Evolutionary conservation across 2,329 filamentous ascomycete genomes (phyloP), one percentile per base, ranked within the genome.

Genomic region (Sclerotinia subarctica): DNA sequence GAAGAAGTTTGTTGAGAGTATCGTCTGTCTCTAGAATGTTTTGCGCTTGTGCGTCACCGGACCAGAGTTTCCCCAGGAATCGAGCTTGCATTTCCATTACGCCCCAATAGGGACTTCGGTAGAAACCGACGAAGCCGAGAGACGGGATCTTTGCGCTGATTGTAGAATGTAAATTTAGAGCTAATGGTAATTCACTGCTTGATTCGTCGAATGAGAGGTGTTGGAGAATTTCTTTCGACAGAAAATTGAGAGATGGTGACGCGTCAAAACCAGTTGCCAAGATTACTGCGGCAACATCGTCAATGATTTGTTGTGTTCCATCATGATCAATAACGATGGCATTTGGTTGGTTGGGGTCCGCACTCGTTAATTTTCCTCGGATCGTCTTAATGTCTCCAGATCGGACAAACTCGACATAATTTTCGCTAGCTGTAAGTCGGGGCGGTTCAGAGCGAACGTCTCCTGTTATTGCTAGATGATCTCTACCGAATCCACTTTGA

Each of bases 51-150:
- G 44, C 47, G 64, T 69, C 71, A 6, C 72, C 69, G 19, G 74
- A 78, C 90, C 91, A 94, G 15, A 86, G 76, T 17, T 83, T 78
- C 0, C 88, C 83, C 7, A 94, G 80, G 70, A 91, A 84, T 0
- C 90, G 85, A 3, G 92, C 89, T 78, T 96, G 92, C 89, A 93
- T 91, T 77, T 95, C 92, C 84, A 94, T 93, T 0, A 93, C 88
- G 0, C 90, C 90, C 92, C 92, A 96, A 77, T 92, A 95, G 0
- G 92, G 91, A 0, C 90, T 90, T 70, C 92, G 85, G 75, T 96
- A 96, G 78, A 93, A 93, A 0, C 92, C 92, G 1, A 95, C 88
- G 73, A 95, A 94, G 0, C 90, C 91, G 0, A 95, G 79, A 7
- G 85, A 85, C 0, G 88, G 84, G 0, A 93, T 78, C 0, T 82